Evolutionary conservation across 2,329 filamentous ascomycete species (phyloP).

Genomic region (Mycosphaerelloides madeirae): DNA sequence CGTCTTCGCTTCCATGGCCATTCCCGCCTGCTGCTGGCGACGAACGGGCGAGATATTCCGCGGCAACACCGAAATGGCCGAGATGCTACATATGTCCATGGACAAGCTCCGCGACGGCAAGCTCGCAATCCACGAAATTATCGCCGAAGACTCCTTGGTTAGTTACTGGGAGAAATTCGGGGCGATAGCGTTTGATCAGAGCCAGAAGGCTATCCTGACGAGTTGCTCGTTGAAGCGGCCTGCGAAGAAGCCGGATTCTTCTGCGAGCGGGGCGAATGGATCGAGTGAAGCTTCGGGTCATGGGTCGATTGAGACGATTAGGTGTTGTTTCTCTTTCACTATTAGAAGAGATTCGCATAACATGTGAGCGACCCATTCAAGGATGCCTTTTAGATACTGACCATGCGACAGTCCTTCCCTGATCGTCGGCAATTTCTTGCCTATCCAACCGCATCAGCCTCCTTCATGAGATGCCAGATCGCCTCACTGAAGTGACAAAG

Average conservation of each 20-base stretch:
- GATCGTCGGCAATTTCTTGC: conserved; percentile 95
- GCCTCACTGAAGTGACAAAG: too few relatives aligned
- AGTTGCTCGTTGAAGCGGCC: conserved; percentile 87
- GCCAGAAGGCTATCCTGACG: conserved; percentile 90
- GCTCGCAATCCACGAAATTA: conserved; percentile 89
- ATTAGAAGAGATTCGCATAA: conserved; percentile 93
- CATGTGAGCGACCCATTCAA: conserved; percentile 85
- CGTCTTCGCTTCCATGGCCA: conserved; percentile 97
- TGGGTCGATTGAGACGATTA: conserved; percentile 60
- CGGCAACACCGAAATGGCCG: conserved; percentile 98
- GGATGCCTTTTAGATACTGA: neutral
- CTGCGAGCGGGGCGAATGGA: conserved; percentile 32
- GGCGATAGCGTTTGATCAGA: conserved; percentile 90
- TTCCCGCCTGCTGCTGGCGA: conserved; percentile 95
- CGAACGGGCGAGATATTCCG: conserved; percentile 95
- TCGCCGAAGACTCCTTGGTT: conserved; percentile 90
- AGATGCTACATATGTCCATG: conserved; percentile 87
- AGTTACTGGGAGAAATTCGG: conserved; percentile 99
- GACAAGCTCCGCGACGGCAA: conserved; percentile 89
- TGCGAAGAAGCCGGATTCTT: conserved; percentile 32
- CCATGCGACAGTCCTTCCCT: conserved; percentile 66
- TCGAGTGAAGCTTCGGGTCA: conserved; percentile 32
- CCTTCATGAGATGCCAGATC: neutral
- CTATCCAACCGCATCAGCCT: conserved; percentile 48
- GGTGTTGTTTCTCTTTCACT: conserved; percentile 97